Evolutionary conservation across 192 early-diverging fungal species (phyloP).

Genomic region (Entomortierella parvispora): DNA sequence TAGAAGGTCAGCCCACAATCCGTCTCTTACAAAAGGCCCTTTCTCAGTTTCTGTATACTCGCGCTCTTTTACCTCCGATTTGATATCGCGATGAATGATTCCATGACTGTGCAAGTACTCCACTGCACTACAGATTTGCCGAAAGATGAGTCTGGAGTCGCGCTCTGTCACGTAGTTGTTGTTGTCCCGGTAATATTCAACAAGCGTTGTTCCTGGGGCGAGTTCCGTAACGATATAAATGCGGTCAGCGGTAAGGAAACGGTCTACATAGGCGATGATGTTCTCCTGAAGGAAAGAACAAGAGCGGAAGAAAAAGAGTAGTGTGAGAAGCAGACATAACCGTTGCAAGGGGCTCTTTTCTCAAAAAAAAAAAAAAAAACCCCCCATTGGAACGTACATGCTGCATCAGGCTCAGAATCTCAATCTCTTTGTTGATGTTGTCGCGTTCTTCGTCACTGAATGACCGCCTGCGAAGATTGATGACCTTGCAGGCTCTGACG

Average conservation of each 20-base stretch:
- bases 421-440: slow-evolving; percentile 17
- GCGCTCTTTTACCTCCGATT: slow-evolving; percentile 51
- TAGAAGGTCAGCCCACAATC: not conserved
- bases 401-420: not conserved
- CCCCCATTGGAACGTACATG: slow-evolving; percentile 19
- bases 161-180: slow-evolving; percentile 6
- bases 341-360: not conserved
- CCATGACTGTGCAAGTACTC: slow-evolving; percentile 15
- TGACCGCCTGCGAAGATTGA: not conserved
- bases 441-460: slow-evolving; percentile 2
- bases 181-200: not conserved
- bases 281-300: slow-evolving; percentile 17
- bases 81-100: slow-evolving; percentile 45
- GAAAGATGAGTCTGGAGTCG: slow-evolving; percentile 19
- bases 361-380: not conserved
- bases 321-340: not conserved
- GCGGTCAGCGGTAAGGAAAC: not conserved
- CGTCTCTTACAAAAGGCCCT: too few relatives aligned
- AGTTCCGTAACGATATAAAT: slow-evolving; percentile 37
- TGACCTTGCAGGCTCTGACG: slow-evolving; percentile 30
- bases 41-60: too few relatives aligned
- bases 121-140: slow-evolving; percentile 28
- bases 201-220: slow-evolving; percentile 15
- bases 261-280: slow-evolving; percentile 23
- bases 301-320: too few relatives aligned